Conservation (phyloP, 139 green algal species). For the Volvox africanus region DNA sequence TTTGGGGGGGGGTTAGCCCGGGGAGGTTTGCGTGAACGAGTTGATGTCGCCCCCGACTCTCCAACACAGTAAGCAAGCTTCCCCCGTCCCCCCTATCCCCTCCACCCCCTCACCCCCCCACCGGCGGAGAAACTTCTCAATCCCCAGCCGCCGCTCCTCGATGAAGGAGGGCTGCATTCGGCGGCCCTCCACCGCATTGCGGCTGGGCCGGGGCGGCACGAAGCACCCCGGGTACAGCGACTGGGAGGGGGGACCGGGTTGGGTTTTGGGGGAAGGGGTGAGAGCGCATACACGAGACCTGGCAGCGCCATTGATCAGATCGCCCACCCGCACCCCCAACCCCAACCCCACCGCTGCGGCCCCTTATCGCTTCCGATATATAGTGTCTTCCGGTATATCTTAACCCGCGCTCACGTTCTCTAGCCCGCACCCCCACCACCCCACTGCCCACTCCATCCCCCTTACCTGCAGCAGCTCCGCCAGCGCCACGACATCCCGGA, state of each 20-base stretch:
- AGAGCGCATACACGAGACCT: too few species aligned
- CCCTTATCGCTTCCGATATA: too few species aligned
- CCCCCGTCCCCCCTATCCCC: not conserved
- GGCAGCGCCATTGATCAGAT: too few species aligned
- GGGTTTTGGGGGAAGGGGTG: not conserved
- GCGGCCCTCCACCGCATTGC: constrained; percentile 77
- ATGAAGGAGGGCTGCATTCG: constrained; percentile 80
- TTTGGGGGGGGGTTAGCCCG: too few species aligned
- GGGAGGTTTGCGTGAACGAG: too few species aligned
- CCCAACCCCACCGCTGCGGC: too few species aligned
- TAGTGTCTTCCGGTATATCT: too few species aligned
- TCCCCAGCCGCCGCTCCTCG: constrained; percentile 74
- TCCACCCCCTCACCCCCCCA: not conserved
- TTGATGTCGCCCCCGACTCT: too few species aligned
- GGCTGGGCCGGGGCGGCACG: constrained; percentile 78
- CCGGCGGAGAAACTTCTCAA: constrained; percentile 86
- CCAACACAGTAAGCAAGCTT: too few species aligned
- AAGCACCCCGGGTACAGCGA: constrained; percentile 75
- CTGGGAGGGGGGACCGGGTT: constrained; percentile 21
- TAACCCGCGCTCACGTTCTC: too few species aligned
- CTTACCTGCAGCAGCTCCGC: constrained; percentile 34
- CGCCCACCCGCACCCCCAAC: too few species aligned
- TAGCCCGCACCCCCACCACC: too few species aligned
- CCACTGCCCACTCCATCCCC: not conserved
- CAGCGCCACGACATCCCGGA: constrained; percentile 66